Conservation (phyloP, 805 yeast species). For the Wickerhamiella occidentalis region DNA sequence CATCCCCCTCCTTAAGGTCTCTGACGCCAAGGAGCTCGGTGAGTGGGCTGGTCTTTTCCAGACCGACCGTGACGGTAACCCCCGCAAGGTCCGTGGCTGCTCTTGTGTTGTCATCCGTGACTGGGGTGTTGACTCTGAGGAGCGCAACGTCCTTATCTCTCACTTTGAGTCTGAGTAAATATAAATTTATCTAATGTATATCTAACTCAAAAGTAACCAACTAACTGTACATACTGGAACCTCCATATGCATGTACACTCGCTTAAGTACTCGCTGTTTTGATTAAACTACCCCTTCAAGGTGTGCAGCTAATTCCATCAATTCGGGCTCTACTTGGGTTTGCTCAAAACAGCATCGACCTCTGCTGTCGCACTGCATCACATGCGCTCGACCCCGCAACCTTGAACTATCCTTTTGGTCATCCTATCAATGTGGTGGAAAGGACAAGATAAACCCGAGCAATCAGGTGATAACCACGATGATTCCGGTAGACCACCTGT, state of each 20-base stretch:
- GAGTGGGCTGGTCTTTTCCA: constrained; percentile 99
- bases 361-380: too few relatives aligned
- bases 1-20: constrained; percentile 97
- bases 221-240: too few relatives aligned
- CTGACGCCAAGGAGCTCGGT: constrained; percentile 99
- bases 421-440: neutral
- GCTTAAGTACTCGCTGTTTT: too few relatives aligned
- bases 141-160: constrained; percentile 90
- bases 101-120: constrained; percentile 98
- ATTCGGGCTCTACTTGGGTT: too few relatives aligned
- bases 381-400: neutral
- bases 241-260: too few relatives aligned
- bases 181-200: neutral
- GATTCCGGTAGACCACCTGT: neutral
- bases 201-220: too few relatives aligned
- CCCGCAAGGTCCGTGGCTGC: constrained; percentile 99
- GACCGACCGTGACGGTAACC: constrained; percentile 99
- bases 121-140: constrained; percentile 99
- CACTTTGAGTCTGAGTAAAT: constrained; percentile 81
- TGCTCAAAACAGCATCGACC: too few relatives aligned
- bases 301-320: too few relatives aligned
- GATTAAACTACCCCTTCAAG: too few relatives aligned
- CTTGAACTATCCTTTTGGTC: neutral
- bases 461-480: neutral
- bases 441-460: neutral